Percentiles rank a stretch among this genome's conserved stretches.
Conservation (phyloP, 2,329 filamentous ascomycete genomes). For the Hortaea werneckii region DNA sequence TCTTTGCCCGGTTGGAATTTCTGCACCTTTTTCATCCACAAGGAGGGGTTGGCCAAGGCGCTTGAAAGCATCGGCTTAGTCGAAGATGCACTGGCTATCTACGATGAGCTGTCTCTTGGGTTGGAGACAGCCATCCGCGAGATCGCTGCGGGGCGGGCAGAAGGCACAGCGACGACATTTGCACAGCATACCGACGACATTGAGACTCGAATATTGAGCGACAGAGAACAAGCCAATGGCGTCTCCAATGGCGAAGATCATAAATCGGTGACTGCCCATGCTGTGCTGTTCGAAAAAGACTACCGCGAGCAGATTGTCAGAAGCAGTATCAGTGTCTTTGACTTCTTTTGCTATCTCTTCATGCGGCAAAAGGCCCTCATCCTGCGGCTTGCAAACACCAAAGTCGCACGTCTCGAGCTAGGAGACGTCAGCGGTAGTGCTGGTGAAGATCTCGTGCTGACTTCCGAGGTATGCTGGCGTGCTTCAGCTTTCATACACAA, state of each 20-base stretch:
- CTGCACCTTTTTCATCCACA: slow-evolving; percentile 96
- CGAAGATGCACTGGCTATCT: slow-evolving; percentile 87
- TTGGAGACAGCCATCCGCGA: slow-evolving; percentile 75
- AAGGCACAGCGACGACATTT: slow-evolving; percentile 62
- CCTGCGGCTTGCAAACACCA: slow-evolving; percentile 67
- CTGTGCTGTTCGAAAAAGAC: slow-evolving; percentile 47
- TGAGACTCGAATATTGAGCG: slow-evolving; percentile 16
- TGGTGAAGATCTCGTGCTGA: slow-evolving; percentile 60
- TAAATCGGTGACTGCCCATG: slow-evolving; percentile 5
- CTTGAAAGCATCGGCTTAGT: slow-evolving; percentile 95
- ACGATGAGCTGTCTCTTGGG: slow-evolving; percentile 85
- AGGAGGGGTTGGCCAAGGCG: slow-evolving; percentile 84
- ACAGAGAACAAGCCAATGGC: slow-evolving; percentile 9
- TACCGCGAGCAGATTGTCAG: slow-evolving; percentile 88
- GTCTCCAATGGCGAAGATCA: slow-evolving; percentile 7
- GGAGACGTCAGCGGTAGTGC: slow-evolving; percentile 19
- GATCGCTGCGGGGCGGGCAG: slow-evolving; percentile 49
- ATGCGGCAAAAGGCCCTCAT: slow-evolving; percentile 75
- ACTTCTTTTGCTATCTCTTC: slow-evolving; percentile 91
- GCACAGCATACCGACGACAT: slow-evolving; percentile 65
- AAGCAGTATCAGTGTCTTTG: slow-evolving; percentile 92
- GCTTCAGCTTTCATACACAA: slow-evolving; percentile 76
- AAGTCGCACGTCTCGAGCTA: slow-evolving; percentile 33
- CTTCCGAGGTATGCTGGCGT: slow-evolving; percentile 79
- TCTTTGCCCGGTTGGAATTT: slow-evolving; percentile 95